A percentile compares a stretch with the other conserved stretches of the same genome.
phyloP scores from a whole-genome alignment of 1,284 basidiomycete species.

The Tremellales sp. region DNA sequence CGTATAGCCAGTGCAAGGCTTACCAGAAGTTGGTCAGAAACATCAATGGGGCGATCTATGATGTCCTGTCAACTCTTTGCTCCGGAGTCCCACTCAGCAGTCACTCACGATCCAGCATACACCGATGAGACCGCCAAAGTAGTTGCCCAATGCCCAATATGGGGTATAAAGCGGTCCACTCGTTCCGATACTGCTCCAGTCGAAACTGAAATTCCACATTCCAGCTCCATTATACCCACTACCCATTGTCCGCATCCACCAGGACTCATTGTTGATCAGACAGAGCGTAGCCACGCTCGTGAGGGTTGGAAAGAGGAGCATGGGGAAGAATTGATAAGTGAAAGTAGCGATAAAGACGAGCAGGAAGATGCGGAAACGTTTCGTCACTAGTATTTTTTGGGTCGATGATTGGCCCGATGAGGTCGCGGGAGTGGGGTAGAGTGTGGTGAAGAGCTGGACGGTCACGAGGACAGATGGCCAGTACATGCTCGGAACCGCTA shows the following conservation, averaged over 20 bases:
- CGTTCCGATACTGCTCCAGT: slow-evolving; percentile 52
- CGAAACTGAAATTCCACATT: slow-evolving; percentile 51
- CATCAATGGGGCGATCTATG: slow-evolving; percentile 47
- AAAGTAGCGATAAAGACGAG: slow-evolving; percentile 47
- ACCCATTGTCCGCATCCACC: slow-evolving; percentile 49
- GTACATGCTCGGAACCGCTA: slow-evolving; percentile 45
- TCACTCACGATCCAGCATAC: slow-evolving; percentile 52
- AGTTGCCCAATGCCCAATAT: slow-evolving; percentile 52
- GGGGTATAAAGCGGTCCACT: slow-evolving; percentile 53
- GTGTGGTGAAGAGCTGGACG: slow-evolving; percentile 53
- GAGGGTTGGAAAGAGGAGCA: slow-evolving; percentile 51
- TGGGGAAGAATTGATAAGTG: slow-evolving; percentile 52
- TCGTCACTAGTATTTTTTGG: slow-evolving; percentile 35
- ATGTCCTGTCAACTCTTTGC: not conserved
- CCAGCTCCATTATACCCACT: slow-evolving; percentile 54
- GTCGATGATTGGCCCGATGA: slow-evolving; percentile 14
- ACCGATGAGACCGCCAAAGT: slow-evolving; percentile 43
- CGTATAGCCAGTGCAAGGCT: slow-evolving; percentile 9
- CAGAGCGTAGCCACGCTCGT: slow-evolving; percentile 53
- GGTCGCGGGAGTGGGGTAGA: slow-evolving; percentile 45
- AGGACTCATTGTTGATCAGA: slow-evolving; percentile 48
- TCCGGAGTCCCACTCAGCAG: not conserved
- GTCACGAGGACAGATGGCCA: slow-evolving; percentile 53
- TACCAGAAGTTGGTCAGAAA: slow-evolving; percentile 51
- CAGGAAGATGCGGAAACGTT: slow-evolving; percentile 50